Evolutionary conservation across 352 stramenopile genomes (phyloP).

Genomic region (Phytophthora pinifolia): DNA sequence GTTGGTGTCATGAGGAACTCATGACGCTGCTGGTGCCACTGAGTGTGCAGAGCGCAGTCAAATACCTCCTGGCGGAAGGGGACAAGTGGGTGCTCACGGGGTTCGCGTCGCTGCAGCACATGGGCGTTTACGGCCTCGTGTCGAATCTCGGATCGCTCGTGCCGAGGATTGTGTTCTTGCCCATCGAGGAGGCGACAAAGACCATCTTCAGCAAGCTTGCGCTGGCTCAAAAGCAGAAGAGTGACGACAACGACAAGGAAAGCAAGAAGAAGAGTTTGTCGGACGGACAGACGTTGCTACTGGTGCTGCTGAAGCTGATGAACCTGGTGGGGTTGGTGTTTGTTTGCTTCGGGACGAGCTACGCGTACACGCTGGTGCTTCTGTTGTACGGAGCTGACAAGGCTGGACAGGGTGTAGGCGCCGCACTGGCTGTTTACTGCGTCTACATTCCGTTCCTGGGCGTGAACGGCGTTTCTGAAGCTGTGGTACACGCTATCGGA

Average conservation of each 20-base stretch:
- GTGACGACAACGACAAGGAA: constrained; percentile 6
- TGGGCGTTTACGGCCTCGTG: constrained; percentile 96
- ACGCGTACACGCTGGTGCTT: constrained; percentile 76
- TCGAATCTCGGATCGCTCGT: constrained; percentile 95
- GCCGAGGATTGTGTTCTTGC: constrained; percentile 94
- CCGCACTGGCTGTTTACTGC: constrained; percentile 84
- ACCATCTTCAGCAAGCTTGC: constrained; percentile 94
- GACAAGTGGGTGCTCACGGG: constrained; percentile 95
- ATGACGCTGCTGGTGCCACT: constrained; percentile 69
- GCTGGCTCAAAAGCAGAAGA: constrained; percentile 26
- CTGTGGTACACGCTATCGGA: constrained; percentile 93
- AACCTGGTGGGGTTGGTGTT: constrained; percentile 84
- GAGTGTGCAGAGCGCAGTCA: constrained; percentile 94
- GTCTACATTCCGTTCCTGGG: constrained; percentile 95
- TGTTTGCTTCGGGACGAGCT: constrained; percentile 80
- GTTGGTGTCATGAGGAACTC: constrained; percentile 61
- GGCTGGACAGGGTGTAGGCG: constrained; percentile 47
- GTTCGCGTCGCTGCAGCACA: constrained; percentile 90
- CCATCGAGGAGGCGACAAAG: constrained; percentile 96
- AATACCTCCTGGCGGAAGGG: constrained; percentile 96
- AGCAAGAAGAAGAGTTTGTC: constrained; percentile 31
- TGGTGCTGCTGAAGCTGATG: constrained; percentile 84
- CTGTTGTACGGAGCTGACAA: constrained; percentile 84
- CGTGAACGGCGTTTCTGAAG: constrained; percentile 96
- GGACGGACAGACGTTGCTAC: constrained; percentile 52